Percentiles rank a stretch among this genome's conserved stretches.
Conservation (phyloP, 2,329 filamentous ascomycete species). For the Davidsoniella australis region DNA sequence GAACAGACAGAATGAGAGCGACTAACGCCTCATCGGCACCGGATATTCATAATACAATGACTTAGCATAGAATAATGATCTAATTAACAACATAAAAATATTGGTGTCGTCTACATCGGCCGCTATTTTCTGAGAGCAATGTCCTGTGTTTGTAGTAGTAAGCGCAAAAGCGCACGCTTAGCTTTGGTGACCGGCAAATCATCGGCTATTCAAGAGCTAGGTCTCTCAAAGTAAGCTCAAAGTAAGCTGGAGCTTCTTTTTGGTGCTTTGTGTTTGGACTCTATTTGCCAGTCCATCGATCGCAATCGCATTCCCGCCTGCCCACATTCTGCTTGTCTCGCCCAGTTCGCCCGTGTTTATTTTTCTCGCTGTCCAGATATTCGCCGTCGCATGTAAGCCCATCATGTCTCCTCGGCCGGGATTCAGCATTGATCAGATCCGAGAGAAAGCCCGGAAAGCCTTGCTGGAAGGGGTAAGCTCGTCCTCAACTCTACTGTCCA, state of each 20-base stretch:
- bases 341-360: neutral
- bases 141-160: too few species aligned
- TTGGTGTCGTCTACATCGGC: too few species aligned
- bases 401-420: conserved; percentile 52
- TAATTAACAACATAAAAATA: too few species aligned
- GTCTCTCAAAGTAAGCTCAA: neutral
- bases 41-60: too few species aligned
- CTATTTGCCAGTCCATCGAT: neutral
- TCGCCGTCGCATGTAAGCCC: conserved; percentile 15
- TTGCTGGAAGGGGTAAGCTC: conserved; percentile 79
- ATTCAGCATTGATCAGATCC: conserved; percentile 61
- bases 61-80: too few species aligned
- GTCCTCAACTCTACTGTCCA: neutral
- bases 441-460: conserved; percentile 71
- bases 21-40: too few species aligned
- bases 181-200: neutral
- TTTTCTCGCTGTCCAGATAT: neutral
- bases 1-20: too few species aligned
- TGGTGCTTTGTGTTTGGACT: neutral
- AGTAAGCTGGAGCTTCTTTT: neutral
- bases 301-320: neutral
- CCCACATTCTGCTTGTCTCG: neutral
- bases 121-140: too few species aligned
- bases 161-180: neutral
- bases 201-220: neutral